phyloP scores from a whole-genome alignment of 768 basidiomycete species.

The Paxillus involutus region DNA sequence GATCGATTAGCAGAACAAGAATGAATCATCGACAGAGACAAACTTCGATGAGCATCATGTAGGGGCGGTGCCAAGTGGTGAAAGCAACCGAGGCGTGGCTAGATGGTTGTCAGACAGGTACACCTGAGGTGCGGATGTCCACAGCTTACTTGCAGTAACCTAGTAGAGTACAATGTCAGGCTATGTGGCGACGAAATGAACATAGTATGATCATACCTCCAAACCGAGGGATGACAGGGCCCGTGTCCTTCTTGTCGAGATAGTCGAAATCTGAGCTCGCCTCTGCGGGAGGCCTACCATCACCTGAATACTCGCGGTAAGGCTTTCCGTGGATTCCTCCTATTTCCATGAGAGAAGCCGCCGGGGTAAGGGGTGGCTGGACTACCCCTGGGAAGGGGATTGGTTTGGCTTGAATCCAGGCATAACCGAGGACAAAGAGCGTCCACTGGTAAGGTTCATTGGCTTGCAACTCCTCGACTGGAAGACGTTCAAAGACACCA shows the following conservation, averaged over 20 bases:
- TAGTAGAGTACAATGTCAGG: neutral
- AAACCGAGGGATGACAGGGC: slow-evolving; percentile 24
- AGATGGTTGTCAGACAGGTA: neutral
- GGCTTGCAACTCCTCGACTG: slow-evolving; percentile 7
- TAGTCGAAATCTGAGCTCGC: slow-evolving; percentile 14
- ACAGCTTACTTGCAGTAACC: slow-evolving; percentile 27
- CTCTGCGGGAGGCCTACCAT: slow-evolving; percentile 15
- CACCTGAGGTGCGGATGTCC: too few relatives aligned
- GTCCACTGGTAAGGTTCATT: slow-evolving; percentile 12
- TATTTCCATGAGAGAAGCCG: slow-evolving; percentile 22
- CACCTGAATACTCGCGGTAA: slow-evolving; percentile 24
- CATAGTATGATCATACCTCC: slow-evolving; percentile 17
- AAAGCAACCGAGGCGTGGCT: slow-evolving; percentile 23
- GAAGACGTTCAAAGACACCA: slow-evolving; percentile 7
- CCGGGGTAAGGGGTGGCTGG: slow-evolving; percentile 5
- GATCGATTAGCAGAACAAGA: neutral
- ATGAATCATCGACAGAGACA: neutral
- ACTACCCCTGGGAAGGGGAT: slow-evolving; percentile 7
- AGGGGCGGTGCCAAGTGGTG: slow-evolving; percentile 28
- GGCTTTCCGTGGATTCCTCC: slow-evolving; percentile 25
- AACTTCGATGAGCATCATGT: slow-evolving; percentile 26
- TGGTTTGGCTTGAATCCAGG: neutral
- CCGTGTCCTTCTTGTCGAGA: slow-evolving; percentile 22
- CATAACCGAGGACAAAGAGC: slow-evolving; percentile 17
- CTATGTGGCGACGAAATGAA: neutral